A percentile compares a stretch with the other conserved stretches of the same genome.
phyloP scores from a whole-genome alignment of 805 yeast genomes.

The Suhomyces xylopsoci region DNA sequence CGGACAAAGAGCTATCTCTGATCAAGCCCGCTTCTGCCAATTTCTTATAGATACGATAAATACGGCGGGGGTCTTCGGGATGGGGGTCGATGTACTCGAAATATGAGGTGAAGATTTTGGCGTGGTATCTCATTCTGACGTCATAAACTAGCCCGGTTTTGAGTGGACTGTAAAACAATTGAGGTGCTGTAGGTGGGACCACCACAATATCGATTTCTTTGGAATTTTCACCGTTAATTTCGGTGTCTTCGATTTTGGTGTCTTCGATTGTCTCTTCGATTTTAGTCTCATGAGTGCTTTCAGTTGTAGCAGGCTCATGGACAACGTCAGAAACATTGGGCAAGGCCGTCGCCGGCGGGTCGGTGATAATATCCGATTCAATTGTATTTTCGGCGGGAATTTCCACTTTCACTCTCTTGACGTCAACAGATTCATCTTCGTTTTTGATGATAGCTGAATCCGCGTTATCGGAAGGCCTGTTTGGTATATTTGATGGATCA shows the following conservation, averaged over 20 bases:
- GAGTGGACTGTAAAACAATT: constrained; percentile 64
- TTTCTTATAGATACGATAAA: constrained; percentile 87
- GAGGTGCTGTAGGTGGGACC: constrained; percentile 63
- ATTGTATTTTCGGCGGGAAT: background rate
- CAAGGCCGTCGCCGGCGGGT: background rate
- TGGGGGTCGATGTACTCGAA: constrained; percentile 96
- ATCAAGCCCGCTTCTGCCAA: constrained; percentile 92
- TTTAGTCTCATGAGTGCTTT: background rate
- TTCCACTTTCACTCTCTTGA: constrained; percentile 1
- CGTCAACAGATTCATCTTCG: background rate
- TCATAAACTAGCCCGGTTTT: constrained; percentile 96
- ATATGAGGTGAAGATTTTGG: constrained; percentile 87
- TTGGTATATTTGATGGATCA: background rate
- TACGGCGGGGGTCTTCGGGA: constrained; percentile 97
- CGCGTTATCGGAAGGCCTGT: background rate
- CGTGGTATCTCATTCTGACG: constrained; percentile 96
- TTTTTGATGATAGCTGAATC: background rate
- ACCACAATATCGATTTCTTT: constrained; percentile 19
- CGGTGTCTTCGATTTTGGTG: background rate
- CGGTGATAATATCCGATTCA: background rate
- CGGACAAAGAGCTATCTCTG: constrained; percentile 70
- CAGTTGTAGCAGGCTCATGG: background rate
- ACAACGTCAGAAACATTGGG: background rate
- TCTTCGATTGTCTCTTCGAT: background rate
- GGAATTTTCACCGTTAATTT: background rate